Conservation (phyloP, 23 red algal species). For the Gracilaria gracilis region DNA sequence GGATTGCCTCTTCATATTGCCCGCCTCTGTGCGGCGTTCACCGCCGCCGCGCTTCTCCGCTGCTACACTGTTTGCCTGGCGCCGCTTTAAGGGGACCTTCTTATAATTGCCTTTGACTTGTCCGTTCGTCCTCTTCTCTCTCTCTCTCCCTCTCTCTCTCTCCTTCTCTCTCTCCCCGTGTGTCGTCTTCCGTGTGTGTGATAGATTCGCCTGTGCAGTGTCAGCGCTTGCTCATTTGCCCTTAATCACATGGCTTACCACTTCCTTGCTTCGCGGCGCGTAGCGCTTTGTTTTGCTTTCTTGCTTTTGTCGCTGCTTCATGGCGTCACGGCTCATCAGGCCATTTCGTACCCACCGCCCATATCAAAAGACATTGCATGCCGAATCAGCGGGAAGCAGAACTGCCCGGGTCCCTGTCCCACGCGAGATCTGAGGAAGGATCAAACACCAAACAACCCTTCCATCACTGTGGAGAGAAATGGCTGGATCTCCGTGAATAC, state of each 20-base stretch:
- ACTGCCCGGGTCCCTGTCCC: slow-evolving; percentile 78
- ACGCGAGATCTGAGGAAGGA: slow-evolving; percentile 39
- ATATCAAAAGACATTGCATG: slow-evolving; percentile 51
- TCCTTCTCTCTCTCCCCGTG: too few relatives aligned
- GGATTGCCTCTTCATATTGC: too few relatives aligned
- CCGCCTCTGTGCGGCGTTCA: too few relatives aligned
- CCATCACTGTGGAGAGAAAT: slow-evolving; percentile 23
- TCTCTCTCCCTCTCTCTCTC: too few relatives aligned
- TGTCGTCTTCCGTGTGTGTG: too few relatives aligned
- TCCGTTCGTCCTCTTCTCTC: too few relatives aligned
- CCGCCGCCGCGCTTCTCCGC: too few relatives aligned
- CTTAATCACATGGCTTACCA: neutral
- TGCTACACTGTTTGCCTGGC: too few relatives aligned
- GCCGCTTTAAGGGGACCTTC: too few relatives aligned
- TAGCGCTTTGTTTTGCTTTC: neutral
- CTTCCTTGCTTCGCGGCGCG: neutral
- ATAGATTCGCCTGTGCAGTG: too few relatives aligned
- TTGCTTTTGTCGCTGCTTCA: neutral
- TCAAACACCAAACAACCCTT: slow-evolving; percentile 53
- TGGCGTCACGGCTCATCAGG: slow-evolving; percentile 27
- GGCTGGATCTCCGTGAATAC: slow-evolving; percentile 32
- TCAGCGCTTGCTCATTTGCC: too few relatives aligned
- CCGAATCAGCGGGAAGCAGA: slow-evolving; percentile 52
- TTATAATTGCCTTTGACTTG: too few relatives aligned
- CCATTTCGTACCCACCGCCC: slow-evolving; percentile 42